Conservation (phyloP, 2,329 filamentous ascomycete genomes). For the Diaporthe destruens region DNA sequence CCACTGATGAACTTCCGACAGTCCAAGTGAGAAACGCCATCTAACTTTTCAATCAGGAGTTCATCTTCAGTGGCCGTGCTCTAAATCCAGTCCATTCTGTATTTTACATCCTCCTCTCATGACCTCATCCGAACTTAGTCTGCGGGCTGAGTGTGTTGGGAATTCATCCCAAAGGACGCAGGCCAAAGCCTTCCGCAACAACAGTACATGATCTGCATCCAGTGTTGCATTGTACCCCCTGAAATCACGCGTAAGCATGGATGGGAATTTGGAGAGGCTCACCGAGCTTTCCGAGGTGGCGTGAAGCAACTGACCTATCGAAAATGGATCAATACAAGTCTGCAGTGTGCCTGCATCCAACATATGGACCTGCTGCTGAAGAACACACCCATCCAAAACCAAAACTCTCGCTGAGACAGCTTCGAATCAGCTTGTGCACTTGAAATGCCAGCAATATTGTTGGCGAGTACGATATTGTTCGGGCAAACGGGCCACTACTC, state of each 20-base stretch:
- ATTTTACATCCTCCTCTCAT: not conserved
- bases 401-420: rapidly evolving
- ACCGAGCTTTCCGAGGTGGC: not conserved
- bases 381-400: not conserved
- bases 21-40: constrained; percentile 4
- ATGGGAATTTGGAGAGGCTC: not conserved
- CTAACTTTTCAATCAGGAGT: constrained; percentile 1
- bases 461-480: not conserved
- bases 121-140: constrained; percentile 5
- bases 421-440: not conserved
- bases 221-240: constrained; percentile 3
- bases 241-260: constrained; percentile 16
- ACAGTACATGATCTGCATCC: constrained; percentile 1
- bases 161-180: constrained; percentile 9
- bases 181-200: not conserved
- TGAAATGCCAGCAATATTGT: not conserved
- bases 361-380: not conserved
- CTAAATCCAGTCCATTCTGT: not conserved
- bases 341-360: no score
- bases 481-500: not conserved
- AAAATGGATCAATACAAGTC: not conserved
- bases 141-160: constrained; percentile 7
- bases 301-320: not conserved
- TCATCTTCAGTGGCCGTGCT: not conserved
- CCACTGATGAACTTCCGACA: constrained; percentile 2